phyloP scores from a whole-genome alignment of 345 rosid species.

The Linum lewisii region DNA sequence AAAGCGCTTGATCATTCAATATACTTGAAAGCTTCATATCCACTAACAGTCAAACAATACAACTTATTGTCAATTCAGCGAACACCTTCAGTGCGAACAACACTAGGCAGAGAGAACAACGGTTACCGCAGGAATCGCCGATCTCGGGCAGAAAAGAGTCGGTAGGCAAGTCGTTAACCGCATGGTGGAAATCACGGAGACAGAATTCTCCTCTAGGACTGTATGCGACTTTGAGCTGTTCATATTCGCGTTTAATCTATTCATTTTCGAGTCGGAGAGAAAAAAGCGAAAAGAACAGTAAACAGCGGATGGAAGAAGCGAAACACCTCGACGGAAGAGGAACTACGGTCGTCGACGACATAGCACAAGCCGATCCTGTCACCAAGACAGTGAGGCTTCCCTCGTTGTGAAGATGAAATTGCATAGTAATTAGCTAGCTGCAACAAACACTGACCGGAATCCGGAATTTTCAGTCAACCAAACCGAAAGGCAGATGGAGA shows the following conservation, averaged over 20 bases:
- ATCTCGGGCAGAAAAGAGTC: constrained; percentile 55
- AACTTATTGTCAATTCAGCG: neutral
- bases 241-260: neutral
- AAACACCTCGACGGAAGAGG: constrained; percentile 50
- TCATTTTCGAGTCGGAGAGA: constrained; percentile 3
- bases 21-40: constrained; percentile 51
- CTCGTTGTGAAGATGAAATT: constrained; percentile 25
- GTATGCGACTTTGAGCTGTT: constrained; percentile 58
- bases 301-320: constrained; percentile 4
- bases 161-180: constrained; percentile 54
- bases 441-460: constrained; percentile 43
- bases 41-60: constrained; percentile 15
- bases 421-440: constrained; percentile 65
- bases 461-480: constrained; percentile 8
- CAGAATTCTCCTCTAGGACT: constrained; percentile 51
- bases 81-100: neutral
- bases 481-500: constrained; percentile 7
- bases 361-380: constrained; percentile 69
- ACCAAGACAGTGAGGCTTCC: constrained; percentile 28
- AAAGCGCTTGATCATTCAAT: constrained; percentile 53
- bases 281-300: neutral
- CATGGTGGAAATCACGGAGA: constrained; percentile 71
- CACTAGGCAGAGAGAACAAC: constrained; percentile 6
- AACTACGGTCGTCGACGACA: constrained; percentile 32
- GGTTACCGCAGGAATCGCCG: constrained; percentile 35